Evolutionary conservation across 768 basidiomycete species (phyloP), one percentile per base, ranked within the genome.

Genomic region (Pisolithus tinctorius): DNA sequence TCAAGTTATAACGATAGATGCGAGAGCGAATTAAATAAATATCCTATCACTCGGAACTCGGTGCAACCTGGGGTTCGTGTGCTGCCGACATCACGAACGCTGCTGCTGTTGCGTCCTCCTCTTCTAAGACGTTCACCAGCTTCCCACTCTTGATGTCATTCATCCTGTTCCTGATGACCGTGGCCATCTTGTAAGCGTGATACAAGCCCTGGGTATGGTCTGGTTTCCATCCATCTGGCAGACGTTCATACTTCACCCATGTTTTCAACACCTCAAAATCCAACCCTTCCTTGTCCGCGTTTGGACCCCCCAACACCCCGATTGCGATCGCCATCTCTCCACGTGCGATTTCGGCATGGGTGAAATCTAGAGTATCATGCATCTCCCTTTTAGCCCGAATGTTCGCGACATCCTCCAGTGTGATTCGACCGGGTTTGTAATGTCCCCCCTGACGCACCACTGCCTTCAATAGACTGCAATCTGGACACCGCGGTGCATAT

Each of bases 271-370:
- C 73, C 31, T 76, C 71, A 34, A 75, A 59, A 0, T 75, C 74
- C 5, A 78, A 59, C 0, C 80, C 80, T 0, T 68, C 60, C 31
- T 69, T 72, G 2, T 49, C 59, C 4, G 66, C 67, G 8, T 67
- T 67, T n/a, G 62, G 67, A 6, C 66, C 67, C 11, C 68, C 66
- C 2, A 67, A 38, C 6, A 85, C 70, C 1, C 80, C 81, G 13
- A 84, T 67, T 7, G 83, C 77, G 47, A 85, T 77, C 0, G 77
- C 80, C 73, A 85, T 81, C 65, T 86, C 84, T 16, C 82, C 84
- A 3, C 82, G 74, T 2, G 83, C 84, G 49, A 85, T 76, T 65
- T 83, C 81, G 2, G 75, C 73, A 53, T 81, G 80, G 4, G 80
- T 38, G 4, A 58, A 47, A 46, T 76, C 74, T 26, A 84, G 59